Conservation (phyloP, 2,329 filamentous ascomycete genomes). For the Colletotrichum plurivorum region DNA sequence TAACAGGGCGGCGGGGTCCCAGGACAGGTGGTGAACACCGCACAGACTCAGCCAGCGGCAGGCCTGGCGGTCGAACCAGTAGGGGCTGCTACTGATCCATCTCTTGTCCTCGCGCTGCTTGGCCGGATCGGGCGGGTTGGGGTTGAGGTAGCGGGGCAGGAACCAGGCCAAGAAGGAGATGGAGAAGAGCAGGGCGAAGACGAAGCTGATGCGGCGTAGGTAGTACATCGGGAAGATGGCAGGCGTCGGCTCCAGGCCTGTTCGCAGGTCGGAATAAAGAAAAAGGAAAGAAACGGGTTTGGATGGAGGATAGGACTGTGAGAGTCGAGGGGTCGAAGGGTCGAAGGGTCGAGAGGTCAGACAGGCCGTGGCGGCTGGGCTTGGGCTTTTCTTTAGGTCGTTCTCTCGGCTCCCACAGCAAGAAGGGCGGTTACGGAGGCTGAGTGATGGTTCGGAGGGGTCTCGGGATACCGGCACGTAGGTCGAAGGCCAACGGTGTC, state of each 20-base stretch:
- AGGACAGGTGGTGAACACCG: conserved; percentile 80
- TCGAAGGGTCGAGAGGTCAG: not conserved
- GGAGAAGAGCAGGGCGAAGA: conserved; percentile 55
- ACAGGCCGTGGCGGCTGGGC: conserved; percentile 16
- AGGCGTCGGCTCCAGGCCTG: conserved; percentile 33
- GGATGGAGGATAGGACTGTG: not conserved
- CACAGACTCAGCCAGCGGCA: conserved; percentile 87
- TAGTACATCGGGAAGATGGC: conserved; percentile 57
- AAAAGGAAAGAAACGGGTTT: not conserved
- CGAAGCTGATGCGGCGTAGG: conserved; percentile 60
- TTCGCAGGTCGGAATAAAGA: conserved; percentile 3
- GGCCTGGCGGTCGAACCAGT: conserved; percentile 81
- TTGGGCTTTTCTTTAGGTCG: conserved; percentile 3
- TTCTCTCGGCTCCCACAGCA: not conserved
- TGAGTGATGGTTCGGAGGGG: conserved; percentile 35
- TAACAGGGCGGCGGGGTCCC: conserved; percentile 65
- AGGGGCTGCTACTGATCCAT: conserved; percentile 81
- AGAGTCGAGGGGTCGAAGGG: not conserved
- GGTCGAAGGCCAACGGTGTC: conserved; percentile 30
- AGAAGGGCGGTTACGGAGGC: conserved; percentile 30
- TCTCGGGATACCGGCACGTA: conserved; percentile 39
- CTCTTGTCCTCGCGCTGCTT: conserved; percentile 73
- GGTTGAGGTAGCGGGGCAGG: conserved; percentile 71
- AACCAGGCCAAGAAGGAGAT: conserved; percentile 65
- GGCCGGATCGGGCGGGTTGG: conserved; percentile 72